Evolutionary conservation across 2,329 filamentous ascomycete genomes (phyloP).

Genomic region (Penicillium sp.): DNA sequence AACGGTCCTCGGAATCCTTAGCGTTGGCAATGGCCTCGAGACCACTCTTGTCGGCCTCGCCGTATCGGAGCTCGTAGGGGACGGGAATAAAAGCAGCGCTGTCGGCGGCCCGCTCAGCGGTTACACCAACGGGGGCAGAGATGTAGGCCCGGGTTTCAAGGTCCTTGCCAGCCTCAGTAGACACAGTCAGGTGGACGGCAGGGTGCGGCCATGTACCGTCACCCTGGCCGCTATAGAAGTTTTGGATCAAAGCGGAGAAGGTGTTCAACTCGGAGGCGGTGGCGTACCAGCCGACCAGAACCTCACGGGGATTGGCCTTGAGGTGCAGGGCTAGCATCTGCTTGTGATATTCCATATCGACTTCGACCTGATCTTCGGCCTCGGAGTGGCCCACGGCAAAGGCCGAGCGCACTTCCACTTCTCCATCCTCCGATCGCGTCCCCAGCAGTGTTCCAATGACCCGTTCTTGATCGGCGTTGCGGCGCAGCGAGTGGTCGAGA

Average conservation of each 20-base stretch:
- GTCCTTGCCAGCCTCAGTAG: conserved; percentile 78
- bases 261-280: conserved; percentile 95
- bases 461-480: conserved; percentile 85
- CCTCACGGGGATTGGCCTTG: conserved; percentile 87
- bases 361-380: conserved; percentile 96
- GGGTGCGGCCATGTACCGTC: conserved; percentile 96
- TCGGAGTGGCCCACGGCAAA: conserved; percentile 98
- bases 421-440: conserved; percentile 90
- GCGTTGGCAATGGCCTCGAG: conserved; percentile 80
- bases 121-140: conserved; percentile 88
- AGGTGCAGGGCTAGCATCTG: conserved; percentile 95
- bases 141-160: conserved; percentile 93
- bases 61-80: conserved; percentile 87
- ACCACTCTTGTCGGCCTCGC: conserved; percentile 68
- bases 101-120: conserved; percentile 87
- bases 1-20: conserved; percentile 69
- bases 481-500: conserved; percentile 85
- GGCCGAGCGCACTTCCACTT: conserved; percentile 91
- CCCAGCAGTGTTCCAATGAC: conserved; percentile 96
- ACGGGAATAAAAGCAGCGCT: conserved; percentile 97
- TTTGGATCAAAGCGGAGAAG: conserved; percentile 97
- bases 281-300: conserved; percentile 96
- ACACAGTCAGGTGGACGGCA: conserved; percentile 94
- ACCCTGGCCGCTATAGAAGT: conserved; percentile 96
- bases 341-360: conserved; percentile 99